Evolutionary conservation across 148 eudicot genomes (phyloP), one percentile per base, ranked within the genome.

Genomic region (Hydrangea macrophylla): DNA sequence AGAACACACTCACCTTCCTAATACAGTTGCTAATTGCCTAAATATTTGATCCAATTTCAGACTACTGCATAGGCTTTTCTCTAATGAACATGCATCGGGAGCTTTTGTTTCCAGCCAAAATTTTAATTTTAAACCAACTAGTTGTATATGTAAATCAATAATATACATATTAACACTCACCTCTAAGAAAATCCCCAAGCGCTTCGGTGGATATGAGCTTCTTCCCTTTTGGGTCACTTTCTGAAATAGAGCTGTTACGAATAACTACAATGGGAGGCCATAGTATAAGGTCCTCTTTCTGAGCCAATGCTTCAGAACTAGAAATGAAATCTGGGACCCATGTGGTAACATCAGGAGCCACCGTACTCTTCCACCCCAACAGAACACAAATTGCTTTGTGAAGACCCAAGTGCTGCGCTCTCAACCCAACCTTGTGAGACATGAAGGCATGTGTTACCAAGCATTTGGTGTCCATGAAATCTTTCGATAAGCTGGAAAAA

Each of bases 361-460:
- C 75, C 72, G 27, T 64, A 65, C 66, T 76, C 40, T 81, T 71
- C 88, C 88, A 84, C 68, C 88, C 88, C 71, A 84, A 64, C 45
- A 84, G 74, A 40, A 81, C 85, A 71, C 85, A 84, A 22, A 84
- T 64, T 60, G 88, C 88, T 72, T 62, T 84, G 69, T 73, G 81
- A 64, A 81, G 83, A 60, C 88, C 88, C 73, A 84, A 74, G 73
- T 84, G 88, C 51, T 73, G 74, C 35, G 81, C 72, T 72, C 85
- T 76, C 77, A 78, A 68, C 32, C 80, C 75, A 50, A 20, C 42
- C 78, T 81, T 84, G 73, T 53, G 81, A 25, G 83, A 79, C 85
- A 81, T 84, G 30, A 55, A 84, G 12, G 85, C 73, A 74, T 84
- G 88, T 12, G 32, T 68, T 4, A 62, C 80, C 75, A 84, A 69